A percentile compares a stretch with the other conserved stretches of the same genome.
phyloP scores from a whole-genome alignment of 2,329 filamentous ascomycete genomes.

The Pseudogymnoascus sp. region DNA sequence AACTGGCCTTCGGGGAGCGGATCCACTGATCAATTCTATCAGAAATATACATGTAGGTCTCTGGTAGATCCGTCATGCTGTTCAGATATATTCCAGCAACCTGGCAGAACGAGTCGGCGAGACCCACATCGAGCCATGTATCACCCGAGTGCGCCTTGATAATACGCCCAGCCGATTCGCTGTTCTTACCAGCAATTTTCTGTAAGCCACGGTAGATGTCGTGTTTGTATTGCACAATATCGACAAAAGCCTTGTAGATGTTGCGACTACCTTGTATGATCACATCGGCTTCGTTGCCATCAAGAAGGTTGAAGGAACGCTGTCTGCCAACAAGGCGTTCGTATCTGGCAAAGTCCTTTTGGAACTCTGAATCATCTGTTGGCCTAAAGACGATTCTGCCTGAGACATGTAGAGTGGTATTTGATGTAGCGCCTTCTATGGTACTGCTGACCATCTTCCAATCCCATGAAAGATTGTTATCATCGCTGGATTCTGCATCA shows the following conservation, averaged over 20 bases:
- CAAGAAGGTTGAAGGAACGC: constrained; percentile 18
- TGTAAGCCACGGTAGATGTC: constrained; percentile 10
- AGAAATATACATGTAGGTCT: too few relatives aligned
- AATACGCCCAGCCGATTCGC: constrained; percentile 23
- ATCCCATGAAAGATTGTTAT: too few relatives aligned
- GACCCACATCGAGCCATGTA: too few relatives aligned
- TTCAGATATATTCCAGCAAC: too few relatives aligned
- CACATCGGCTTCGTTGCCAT: constrained; percentile 19
- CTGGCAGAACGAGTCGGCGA: too few relatives aligned
- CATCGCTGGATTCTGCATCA: too few relatives aligned
- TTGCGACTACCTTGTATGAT: constrained; percentile 21
- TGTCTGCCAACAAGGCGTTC: background rate
- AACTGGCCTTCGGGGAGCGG: background rate
- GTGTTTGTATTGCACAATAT: constrained; percentile 12
- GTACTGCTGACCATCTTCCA: too few relatives aligned
- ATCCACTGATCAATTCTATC: too few relatives aligned
- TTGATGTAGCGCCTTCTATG: background rate
- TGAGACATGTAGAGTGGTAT: background rate
- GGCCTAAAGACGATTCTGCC: constrained; percentile 3
- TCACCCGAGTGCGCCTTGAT: constrained; percentile 14
- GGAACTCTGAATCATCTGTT: background rate
- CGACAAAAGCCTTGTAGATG: constrained; percentile 11
- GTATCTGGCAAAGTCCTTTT: background rate
- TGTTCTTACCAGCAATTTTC: constrained; percentile 20
- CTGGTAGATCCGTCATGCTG: too few relatives aligned